Conservation (phyloP, 2,329 filamentous ascomycete genomes). For the Metarhizium anisopliae region DNA sequence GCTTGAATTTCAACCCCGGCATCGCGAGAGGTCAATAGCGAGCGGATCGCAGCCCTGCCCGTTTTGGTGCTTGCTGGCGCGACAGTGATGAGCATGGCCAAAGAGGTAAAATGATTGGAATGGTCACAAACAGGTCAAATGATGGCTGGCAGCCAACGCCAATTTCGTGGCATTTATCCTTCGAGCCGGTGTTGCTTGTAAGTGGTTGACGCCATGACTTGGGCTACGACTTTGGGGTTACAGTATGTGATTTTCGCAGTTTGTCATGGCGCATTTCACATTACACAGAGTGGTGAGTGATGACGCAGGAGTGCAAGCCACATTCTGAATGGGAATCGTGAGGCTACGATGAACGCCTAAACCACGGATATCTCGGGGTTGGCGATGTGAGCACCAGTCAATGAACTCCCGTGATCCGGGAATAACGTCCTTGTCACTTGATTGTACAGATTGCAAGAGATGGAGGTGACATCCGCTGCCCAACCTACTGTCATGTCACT, state of each 20-base stretch:
- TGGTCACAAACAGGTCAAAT: background rate
- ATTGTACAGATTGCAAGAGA: background rate
- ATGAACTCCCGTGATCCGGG: background rate
- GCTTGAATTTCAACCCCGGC: slow-evolving; percentile 12
- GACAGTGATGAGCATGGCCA: slow-evolving; percentile 18
- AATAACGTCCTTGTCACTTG: background rate
- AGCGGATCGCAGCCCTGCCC: slow-evolving; percentile 18
- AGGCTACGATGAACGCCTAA: background rate
- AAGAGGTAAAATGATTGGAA: slow-evolving; percentile 1
- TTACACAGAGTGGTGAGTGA: no score
- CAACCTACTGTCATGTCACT: background rate
- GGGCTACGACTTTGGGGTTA: no score
- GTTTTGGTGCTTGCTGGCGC: slow-evolving; percentile 24
- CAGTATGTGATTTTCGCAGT: no score
- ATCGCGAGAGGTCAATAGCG: slow-evolving; percentile 14
- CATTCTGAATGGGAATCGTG: background rate
- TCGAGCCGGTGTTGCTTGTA: no score
- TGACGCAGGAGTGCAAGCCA: no score
- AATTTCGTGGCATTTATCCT: no score
- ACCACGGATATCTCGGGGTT: background rate
- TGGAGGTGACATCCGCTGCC: background rate
- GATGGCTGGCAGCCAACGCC: no score
- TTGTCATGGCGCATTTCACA: no score
- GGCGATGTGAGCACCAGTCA: background rate
- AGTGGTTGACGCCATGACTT: no score